A percentile compares a stretch with the other conserved stretches of the same genome.
Conservation (phyloP, 2,329 filamentous ascomycete genomes). For the Fusarium pseudocircinatum region DNA sequence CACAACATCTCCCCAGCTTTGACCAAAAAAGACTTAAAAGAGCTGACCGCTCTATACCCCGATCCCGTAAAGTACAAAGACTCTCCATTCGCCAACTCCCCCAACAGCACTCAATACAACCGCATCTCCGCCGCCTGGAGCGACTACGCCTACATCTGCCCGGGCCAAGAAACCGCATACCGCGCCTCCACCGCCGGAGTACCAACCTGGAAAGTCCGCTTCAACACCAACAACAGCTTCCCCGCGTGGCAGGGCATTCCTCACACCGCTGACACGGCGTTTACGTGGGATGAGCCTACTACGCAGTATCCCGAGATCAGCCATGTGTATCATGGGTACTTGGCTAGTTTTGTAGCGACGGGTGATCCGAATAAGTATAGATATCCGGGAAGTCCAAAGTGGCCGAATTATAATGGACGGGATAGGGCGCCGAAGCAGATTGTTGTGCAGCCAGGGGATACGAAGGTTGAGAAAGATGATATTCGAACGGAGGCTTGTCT, state of each 20-base stretch:
- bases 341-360: slow-evolving; percentile 50
- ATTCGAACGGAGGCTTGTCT: slow-evolving; percentile 48
- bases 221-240: slow-evolving; percentile 50
- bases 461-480: slow-evolving; percentile 46
- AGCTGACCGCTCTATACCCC: slow-evolving; percentile 47
- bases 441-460: slow-evolving; percentile 46
- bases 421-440: slow-evolving; percentile 39
- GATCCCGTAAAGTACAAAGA: slow-evolving; percentile 47
- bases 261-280: slow-evolving; percentile 49
- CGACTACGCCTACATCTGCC: slow-evolving; percentile 57
- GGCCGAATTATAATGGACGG: slow-evolving; percentile 26
- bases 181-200: slow-evolving; percentile 47
- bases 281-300: slow-evolving; percentile 50
- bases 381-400: slow-evolving; percentile 32
- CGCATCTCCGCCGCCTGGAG: slow-evolving; percentile 55
- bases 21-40: slow-evolving; percentile 43
- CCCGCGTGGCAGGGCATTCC: slow-evolving; percentile 51
- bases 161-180: slow-evolving; percentile 55
- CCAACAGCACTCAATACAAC: slow-evolving; percentile 56
- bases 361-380: slow-evolving; percentile 48
- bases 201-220: slow-evolving; percentile 51
- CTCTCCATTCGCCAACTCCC: slow-evolving; percentile 50
- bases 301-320: slow-evolving; percentile 50
- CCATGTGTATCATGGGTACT: slow-evolving; percentile 49
- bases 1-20: slow-evolving; percentile 48